These are phyloP conservation scores for Calonectria montana DNA, from an alignment of 2,329 filamentous ascomycete genomes.

Conservation along the genomic window DNA sequence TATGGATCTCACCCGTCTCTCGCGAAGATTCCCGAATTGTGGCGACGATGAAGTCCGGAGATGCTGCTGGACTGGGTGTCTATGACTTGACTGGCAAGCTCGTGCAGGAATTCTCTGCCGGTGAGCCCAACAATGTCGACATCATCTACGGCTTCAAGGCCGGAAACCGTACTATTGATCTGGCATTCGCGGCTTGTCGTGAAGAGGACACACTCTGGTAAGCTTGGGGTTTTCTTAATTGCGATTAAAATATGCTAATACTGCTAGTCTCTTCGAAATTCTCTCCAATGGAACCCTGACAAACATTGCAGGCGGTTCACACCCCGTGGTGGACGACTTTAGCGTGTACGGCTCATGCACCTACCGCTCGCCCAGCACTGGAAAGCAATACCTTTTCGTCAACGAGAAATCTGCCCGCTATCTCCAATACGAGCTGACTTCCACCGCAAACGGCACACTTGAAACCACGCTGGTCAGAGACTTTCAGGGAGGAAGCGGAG, in stretches of 20 bases:
- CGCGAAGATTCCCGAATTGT: slow-evolving; percentile 59
- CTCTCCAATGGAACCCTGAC: slow-evolving; percentile 56
- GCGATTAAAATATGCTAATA: slow-evolving; percentile 13
- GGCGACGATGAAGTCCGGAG: slow-evolving; percentile 62
- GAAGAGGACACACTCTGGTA: slow-evolving; percentile 64
- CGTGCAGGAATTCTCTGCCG: slow-evolving; percentile 56
- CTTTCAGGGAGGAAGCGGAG: slow-evolving; percentile 62
- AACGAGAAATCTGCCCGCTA: slow-evolving; percentile 66
- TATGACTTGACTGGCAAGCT: slow-evolving; percentile 62
- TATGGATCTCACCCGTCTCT: slow-evolving; percentile 58
- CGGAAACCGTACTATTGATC: slow-evolving; percentile 56
- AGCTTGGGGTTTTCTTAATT: slow-evolving; percentile 13
- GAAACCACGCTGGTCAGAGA: slow-evolving; percentile 60
- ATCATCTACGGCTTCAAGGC: slow-evolving; percentile 61
- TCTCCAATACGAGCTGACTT: slow-evolving; percentile 62
- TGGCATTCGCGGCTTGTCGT: slow-evolving; percentile 63
- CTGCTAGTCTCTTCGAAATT: slow-evolving; percentile 60
- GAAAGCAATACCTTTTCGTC: slow-evolving; percentile 65
- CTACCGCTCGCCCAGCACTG: slow-evolving; percentile 59
- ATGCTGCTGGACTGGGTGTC: slow-evolving; percentile 60
- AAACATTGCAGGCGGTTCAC: slow-evolving; percentile 56
- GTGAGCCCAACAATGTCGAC: slow-evolving; percentile 66
- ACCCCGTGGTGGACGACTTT: slow-evolving; percentile 58
- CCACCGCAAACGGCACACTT: slow-evolving; percentile 53
- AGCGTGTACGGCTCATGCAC: slow-evolving; percentile 64